These are phyloP conservation scores for Mycena alexandri DNA, from an alignment of 768 basidiomycete species.

Conservation along the genomic window DNA sequence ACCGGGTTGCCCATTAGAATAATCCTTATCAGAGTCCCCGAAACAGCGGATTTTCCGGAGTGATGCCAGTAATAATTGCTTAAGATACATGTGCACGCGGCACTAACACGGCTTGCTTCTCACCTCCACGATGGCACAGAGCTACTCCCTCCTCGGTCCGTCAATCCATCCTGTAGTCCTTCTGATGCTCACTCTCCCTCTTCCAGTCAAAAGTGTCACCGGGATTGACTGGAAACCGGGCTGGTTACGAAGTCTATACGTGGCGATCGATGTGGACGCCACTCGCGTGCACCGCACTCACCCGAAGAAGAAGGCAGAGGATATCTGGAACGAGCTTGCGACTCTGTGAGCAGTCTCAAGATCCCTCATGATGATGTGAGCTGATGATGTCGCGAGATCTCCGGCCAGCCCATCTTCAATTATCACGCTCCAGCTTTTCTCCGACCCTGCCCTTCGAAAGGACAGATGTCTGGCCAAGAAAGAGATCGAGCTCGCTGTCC, in stretches of 20 bases:
- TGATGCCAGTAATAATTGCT: too few relatives aligned
- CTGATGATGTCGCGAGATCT: neutral
- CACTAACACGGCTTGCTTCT: constrained; percentile 7
- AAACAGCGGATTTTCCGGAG: too few relatives aligned
- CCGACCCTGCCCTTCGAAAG: neutral
- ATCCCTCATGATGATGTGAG: neutral
- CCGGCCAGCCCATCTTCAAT: neutral
- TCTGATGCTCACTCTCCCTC: constrained; percentile 1
- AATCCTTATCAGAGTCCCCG: too few relatives aligned
- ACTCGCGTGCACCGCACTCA: constrained; percentile 1
- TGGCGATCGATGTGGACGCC: neutral
- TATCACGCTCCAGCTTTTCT: neutral
- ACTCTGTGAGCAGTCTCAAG: constrained; percentile 4
- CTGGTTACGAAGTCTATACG: neutral
- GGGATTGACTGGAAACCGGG: neutral
- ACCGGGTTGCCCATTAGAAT: too few relatives aligned
- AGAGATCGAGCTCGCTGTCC: constrained; percentile 2
- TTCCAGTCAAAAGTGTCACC: neutral
- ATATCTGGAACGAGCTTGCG: constrained; percentile 1
- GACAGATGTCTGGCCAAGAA: constrained; percentile 1
- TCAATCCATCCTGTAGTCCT: neutral
- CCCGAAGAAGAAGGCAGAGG: constrained; percentile 1
- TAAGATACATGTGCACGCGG: constrained; percentile 25
- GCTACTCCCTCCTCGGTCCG: constrained; percentile 2
- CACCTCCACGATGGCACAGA: constrained; percentile 3